Evolutionary conservation across 1,139 yeast genomes (phyloP).

Genomic region (Geotrichum restrictum): DNA sequence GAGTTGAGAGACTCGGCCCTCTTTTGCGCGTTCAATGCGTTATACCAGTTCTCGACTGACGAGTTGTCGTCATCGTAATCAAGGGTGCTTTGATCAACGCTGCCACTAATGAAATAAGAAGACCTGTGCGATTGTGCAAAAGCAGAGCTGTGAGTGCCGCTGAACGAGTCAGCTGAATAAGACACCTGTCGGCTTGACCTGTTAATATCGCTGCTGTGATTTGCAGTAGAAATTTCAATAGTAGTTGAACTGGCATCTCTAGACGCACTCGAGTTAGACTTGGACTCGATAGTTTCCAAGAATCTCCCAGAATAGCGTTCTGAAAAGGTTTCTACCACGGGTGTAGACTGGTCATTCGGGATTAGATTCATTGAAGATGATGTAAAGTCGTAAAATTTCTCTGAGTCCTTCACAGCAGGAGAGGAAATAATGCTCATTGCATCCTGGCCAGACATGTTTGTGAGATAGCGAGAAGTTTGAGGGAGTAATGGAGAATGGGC

Average conservation of each 20-base stretch:
- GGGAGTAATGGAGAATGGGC: neutral
- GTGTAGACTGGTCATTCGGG: neutral
- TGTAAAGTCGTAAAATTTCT: neutral
- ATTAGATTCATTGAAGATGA: neutral
- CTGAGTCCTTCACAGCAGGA: slow-evolving; percentile 10
- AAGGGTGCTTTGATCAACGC: slow-evolving; percentile 2
- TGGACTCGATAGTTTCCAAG: slow-evolving; percentile 6
- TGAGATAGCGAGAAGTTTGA: neutral
- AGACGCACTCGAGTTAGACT: neutral
- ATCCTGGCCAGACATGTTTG: neutral
- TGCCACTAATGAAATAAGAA: neutral
- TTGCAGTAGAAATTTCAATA: neutral
- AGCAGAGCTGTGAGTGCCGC: neutral
- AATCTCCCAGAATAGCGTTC: neutral
- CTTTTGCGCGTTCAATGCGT: slow-evolving; percentile 2
- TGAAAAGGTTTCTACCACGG: neutral
- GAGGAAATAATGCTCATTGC: slow-evolving; percentile 2
- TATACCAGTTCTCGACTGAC: slow-evolving; percentile 13
- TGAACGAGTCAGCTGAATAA: neutral
- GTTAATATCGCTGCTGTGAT: neutral
- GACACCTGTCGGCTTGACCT: neutral
- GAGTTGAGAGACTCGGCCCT: slow-evolving; percentile 14
- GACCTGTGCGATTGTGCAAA: neutral
- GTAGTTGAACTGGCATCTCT: neutral
- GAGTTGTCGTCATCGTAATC: slow-evolving; percentile 6